Evolutionary conservation across 208 protist genomes (phyloP), one percentile per base, ranked within the genome.

Genomic region (Sergeia podlipaevii): DNA sequence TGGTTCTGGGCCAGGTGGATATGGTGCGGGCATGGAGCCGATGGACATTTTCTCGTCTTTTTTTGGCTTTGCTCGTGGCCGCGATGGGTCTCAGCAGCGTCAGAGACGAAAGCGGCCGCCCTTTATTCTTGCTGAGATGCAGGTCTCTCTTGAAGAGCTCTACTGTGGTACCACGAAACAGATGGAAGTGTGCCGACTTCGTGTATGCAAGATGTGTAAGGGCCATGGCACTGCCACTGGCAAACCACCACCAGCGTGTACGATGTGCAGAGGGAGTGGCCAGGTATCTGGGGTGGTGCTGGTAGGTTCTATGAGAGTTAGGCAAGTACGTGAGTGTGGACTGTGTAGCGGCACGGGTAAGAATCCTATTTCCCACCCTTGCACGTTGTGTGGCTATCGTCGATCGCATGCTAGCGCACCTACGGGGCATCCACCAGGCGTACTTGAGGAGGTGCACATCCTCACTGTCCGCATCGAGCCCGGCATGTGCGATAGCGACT

Each of bases 111-210:
- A 95, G 44, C 80, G 69, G 49, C 56, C 98, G 26, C 50, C 70
- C 1, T 91, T 98, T 55, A 73, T 98, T 37, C 61, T 90, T 45
- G 78, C 97, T 50, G 79, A 86, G 54, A 60, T 98, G 43, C 60
- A 77, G 37, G 90, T 97, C 34, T 81, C 85, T 5, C 84, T 99
- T 24, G 97, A 99, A 58, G 90, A 98, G 63, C 67, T 99, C 21
- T 99, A 99, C 80, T 98, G 93, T 26, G 97, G 98, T 27, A 97
- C 94, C 45, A 83, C 77, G 6, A 85, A 82, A 52, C 96, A 98
- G 61, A 42, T 99, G 23, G 67, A 74, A 20, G 74, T 98, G 43
- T 75, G n/a, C 24, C 77, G 84, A 10, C 61, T 78, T 26, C 65
- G 81, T 1, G 60, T 54, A n/a, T 97, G 93, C 57, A 23, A 53